Evolutionary conservation across 805 yeast genomes (phyloP), one percentile per base, ranked within the genome.

Genomic region (Scheffersomyces ergatensis): DNA sequence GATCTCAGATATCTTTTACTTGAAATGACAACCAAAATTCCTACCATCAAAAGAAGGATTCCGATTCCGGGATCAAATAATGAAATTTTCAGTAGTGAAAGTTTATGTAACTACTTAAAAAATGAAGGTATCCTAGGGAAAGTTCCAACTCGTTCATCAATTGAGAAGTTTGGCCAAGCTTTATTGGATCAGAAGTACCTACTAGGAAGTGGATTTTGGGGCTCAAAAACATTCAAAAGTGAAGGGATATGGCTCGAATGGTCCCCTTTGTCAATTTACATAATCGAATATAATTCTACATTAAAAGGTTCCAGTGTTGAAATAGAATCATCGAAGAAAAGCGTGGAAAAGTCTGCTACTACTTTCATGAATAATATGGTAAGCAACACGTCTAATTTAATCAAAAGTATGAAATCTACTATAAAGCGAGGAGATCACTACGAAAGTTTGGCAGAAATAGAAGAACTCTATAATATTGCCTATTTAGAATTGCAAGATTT

Each of bases 241-340:
- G 72, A 67, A 40, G 65, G 64, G 3, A 60, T 66, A 67, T 68
- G 73, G 73, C 66, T 67, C 35, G 75, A 70, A 46, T 70, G 74
- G 74, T 51, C 70, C 1, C 69, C 63, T 18, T 42, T 55, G 34
- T 65, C 72, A 5, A 18, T 50, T 3, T 51, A 39, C 17, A 43
- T 53, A 3, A 44, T 58, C 5, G 45, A 38, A 12, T 51, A 46
- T 34, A 9, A 18, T 21, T 32, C 42, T 7, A 19, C 21, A n/a
- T 17, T 14, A 3, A 24, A 34, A 5, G 27, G 34, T 3, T n/a
- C 13, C 14, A 36, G 4, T 21, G 20, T 36, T 5, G 17, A 39
- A 3, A 29, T 14, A 23, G 24, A 15, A 14, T 11, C 15, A 3
- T 18, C 19, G 5, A 9, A 2, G 27, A 33, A 12, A 37, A 13